Conservation (phyloP, 2,329 filamentous ascomycete genomes). For the Alternaria triticimaculans region DNA sequence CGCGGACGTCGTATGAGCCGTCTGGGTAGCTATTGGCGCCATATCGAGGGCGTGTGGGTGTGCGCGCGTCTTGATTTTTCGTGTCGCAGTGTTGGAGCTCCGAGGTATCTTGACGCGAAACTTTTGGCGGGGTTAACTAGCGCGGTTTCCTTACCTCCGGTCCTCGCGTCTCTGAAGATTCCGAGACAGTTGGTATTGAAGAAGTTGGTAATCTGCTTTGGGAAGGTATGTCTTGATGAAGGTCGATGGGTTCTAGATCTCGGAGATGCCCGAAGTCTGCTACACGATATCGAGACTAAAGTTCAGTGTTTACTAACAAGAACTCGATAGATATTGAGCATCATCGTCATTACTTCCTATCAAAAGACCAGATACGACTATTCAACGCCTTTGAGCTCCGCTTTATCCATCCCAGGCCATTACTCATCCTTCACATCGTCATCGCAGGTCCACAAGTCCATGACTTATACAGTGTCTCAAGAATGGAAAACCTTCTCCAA, state of each 20-base stretch:
- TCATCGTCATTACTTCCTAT: background rate
- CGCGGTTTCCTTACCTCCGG: conserved; percentile 23
- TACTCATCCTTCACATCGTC: background rate
- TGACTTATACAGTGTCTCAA: background rate
- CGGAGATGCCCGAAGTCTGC: no score
- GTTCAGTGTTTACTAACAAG: background rate
- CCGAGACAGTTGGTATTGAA: background rate
- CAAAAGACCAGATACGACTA: background rate
- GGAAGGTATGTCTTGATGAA: no score
- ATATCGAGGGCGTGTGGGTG: background rate
- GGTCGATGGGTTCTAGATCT: no score
- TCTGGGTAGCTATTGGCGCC: background rate
- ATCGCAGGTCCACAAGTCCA: background rate
- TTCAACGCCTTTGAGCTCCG: background rate
- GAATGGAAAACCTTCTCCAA: conserved; percentile 69
- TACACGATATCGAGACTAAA: background rate
- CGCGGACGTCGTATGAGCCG: rapidly evolving
- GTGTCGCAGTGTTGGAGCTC: background rate
- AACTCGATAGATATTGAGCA: background rate
- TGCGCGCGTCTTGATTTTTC: background rate
- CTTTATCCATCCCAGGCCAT: background rate
- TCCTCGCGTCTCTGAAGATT: background rate
- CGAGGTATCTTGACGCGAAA: conserved; percentile 17
- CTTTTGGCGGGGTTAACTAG: conserved; percentile 33
- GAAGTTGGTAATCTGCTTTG: no score